Evolutionary conservation across 1,139 yeast genomes (phyloP).

Genomic region (Zygoascus sp.): DNA sequence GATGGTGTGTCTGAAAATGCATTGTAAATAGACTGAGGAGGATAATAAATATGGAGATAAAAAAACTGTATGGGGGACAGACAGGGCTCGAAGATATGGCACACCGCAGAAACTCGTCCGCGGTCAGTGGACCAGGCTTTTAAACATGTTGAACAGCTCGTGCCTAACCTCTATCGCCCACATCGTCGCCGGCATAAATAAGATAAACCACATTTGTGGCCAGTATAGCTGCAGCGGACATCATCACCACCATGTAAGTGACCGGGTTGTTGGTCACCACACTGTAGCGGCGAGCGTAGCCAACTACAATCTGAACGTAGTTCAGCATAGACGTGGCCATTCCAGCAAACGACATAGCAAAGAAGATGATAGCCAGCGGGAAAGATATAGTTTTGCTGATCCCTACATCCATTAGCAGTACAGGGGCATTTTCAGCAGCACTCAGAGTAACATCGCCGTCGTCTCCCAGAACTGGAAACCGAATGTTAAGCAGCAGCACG

Average conservation of each 20-base stretch:
- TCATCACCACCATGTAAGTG: conserved; percentile 18
- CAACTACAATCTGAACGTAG: conserved; percentile 24
- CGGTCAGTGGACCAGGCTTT: too few species aligned
- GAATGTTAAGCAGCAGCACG: conserved; percentile 24
- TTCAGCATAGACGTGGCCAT: conserved; percentile 22
- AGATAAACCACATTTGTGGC: conserved; percentile 24
- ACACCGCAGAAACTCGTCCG: too few species aligned
- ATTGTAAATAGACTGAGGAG: conserved; percentile 7
- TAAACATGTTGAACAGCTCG: neutral
- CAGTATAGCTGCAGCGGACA: conserved; percentile 22
- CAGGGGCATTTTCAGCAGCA: conserved; percentile 1
- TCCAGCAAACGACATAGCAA: conserved; percentile 22
- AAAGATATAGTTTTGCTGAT: conserved; percentile 12
- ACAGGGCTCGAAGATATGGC: too few species aligned
- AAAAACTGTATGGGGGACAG: too few species aligned
- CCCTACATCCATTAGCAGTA: neutral
- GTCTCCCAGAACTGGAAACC: conserved; percentile 17
- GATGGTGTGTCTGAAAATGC: neutral
- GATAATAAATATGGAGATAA: neutral
- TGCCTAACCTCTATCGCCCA: neutral
- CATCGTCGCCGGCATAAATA: conserved; percentile 3
- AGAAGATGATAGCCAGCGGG: conserved; percentile 25
- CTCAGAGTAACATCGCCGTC: neutral
- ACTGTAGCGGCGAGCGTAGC: conserved; percentile 25
- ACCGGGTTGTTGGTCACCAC: conserved; percentile 22